Evolutionary conservation across 2,329 filamentous ascomycete genomes (phyloP), one percentile per base, ranked within the genome.

Genomic region (Cordyceps cateniannulata): DNA sequence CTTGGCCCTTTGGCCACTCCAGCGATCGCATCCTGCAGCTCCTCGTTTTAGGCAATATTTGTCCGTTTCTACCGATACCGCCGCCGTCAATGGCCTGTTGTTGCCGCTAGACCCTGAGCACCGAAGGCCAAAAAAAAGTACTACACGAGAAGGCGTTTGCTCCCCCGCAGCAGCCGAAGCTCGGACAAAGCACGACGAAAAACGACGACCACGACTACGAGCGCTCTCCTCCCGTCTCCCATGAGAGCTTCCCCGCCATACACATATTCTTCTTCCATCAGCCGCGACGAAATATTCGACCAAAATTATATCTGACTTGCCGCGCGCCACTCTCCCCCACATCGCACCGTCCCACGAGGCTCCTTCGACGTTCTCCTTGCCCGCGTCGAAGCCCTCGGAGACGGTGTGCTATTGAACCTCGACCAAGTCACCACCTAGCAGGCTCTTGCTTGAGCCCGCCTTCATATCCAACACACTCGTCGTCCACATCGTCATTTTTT

Each of bases 71-170:
- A 9, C 29, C 20, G 8, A 2, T 25, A 18, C 25, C 9, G 44
- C 44, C 20, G 12, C 16, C 14, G 22, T 27, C 32, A 25, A 70
- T 80, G 83, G 79, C 78, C 79, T 76, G 77, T 73, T 75, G 79
- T 75, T 79, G 79, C 74, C 77, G 78, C 72, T 85, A 84, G 77
- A 69, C 72, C 14, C 38, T 16, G 38, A 42, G 32, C 14, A 12
- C 6, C 10, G 25, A 82, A 78, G 79, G 78, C 78, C 66, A 64
- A 44, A n/a, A 48, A 47, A 58, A 61, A 25, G 44, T 52, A 51
- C n/a, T n/a, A 20, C 54, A 51, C 47, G 24, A 48, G n/a, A n/a
- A n/a, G 45, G 45, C 47, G 47, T 42, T 42, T 45, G 27, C 38
- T 59, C 56, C 56, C 56, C 59, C 59, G 59, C 59, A 42, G 50